Percentiles rank a stretch among this genome's conserved stretches.
These are phyloP conservation scores for Colletotrichum trifolii DNA, from an alignment of 2,329 filamentous ascomycete species.

Conservation along the genomic window DNA sequence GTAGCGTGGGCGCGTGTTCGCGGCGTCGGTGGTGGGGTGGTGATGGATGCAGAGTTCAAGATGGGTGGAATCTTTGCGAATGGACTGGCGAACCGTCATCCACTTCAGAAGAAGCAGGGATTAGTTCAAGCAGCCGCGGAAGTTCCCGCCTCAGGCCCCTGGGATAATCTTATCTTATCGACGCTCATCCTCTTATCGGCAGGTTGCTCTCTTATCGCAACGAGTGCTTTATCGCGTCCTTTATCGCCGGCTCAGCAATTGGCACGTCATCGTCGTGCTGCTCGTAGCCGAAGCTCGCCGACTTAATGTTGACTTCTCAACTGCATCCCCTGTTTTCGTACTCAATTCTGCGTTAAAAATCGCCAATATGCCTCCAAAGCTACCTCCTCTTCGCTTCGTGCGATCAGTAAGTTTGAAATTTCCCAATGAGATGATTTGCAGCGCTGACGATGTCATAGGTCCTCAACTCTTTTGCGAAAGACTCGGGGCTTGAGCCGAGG, in stretches of 20 bases:
- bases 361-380: conserved; percentile 29
- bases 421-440: not conserved
- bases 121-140: conserved; percentile 4
- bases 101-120: conserved; percentile 14
- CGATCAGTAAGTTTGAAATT: conserved; percentile 63
- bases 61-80: conserved; percentile 4
- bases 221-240: too few relatives aligned
- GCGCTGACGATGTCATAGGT: conserved; percentile 64
- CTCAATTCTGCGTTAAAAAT: too few relatives aligned
- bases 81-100: conserved; percentile 23
- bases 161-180: conserved; percentile 8
- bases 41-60: not conserved
- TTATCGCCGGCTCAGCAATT: too few relatives aligned
- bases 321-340: too few relatives aligned
- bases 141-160: conserved; percentile 27
- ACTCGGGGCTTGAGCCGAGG: conserved; percentile 91
- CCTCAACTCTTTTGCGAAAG: conserved; percentile 84
- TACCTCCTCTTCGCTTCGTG: conserved; percentile 47
- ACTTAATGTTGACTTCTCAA: not conserved
- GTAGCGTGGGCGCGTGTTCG: not conserved
- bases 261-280: not conserved
- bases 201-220: too few relatives aligned
- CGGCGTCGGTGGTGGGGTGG: conserved; percentile 18
- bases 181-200: not conserved
- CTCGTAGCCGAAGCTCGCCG: conserved; percentile 26